Evolutionary conservation across 768 basidiomycete genomes (phyloP).

Genomic region (Mycena galericulata): DNA sequence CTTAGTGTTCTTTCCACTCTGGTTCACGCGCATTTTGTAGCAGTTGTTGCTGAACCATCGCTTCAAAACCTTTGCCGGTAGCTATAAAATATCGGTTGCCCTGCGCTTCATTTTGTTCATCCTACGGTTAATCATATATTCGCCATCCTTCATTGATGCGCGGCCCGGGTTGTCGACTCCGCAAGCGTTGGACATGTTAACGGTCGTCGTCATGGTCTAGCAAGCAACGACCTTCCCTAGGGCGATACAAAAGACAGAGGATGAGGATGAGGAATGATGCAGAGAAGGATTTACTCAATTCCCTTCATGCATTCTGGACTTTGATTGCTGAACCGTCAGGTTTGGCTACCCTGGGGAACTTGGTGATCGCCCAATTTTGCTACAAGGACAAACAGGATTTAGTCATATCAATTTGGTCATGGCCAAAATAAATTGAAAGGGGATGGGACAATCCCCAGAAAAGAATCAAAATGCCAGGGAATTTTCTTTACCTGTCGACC

Average conservation of each 20-base stretch:
- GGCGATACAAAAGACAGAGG: neutral
- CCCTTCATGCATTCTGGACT: neutral
- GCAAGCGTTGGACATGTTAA: neutral
- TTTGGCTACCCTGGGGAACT: too few relatives aligned
- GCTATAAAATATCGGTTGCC: neutral
- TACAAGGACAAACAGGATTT: too few relatives aligned
- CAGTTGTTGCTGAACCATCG: conserved; percentile 7
- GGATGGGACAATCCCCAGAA: too few relatives aligned
- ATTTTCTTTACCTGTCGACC: too few relatives aligned
- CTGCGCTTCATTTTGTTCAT: neutral
- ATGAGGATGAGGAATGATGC: neutral
- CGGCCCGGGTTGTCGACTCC: neutral
- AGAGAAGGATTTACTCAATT: neutral
- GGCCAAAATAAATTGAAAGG: too few relatives aligned
- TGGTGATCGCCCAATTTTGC: too few relatives aligned
- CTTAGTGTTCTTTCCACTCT: neutral
- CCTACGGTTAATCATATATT: neutral
- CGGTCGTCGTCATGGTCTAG: neutral
- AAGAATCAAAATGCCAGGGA: too few relatives aligned
- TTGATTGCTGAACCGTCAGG: too few relatives aligned
- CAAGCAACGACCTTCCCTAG: neutral
- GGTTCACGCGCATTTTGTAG: neutral
- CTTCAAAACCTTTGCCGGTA: conserved; percentile 3
- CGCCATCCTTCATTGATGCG: neutral
- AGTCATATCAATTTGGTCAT: too few relatives aligned